A percentile compares a stretch with the other conserved stretches of the same genome.
Conservation (phyloP, 768 basidiomycete species). For the Agaricus bisporus region DNA sequence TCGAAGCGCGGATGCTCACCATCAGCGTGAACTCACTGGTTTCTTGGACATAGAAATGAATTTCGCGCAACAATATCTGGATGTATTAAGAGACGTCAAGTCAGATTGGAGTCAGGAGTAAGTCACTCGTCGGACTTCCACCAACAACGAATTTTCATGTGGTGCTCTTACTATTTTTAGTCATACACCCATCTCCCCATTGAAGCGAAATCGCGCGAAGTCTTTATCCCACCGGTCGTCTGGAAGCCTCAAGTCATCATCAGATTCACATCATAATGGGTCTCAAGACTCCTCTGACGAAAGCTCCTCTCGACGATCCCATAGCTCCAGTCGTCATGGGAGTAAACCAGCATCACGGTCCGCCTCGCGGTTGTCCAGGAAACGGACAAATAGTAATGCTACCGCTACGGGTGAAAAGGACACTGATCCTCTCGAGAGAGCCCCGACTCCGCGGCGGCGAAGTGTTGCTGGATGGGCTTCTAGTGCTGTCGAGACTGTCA, state of each 20-base stretch:
- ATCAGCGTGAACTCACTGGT: slow-evolving; percentile 62
- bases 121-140: slow-evolving; percentile 15
- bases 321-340: slow-evolving; percentile 22
- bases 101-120: slow-evolving; percentile 64
- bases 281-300: slow-evolving; percentile 30
- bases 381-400: slow-evolving; percentile 53
- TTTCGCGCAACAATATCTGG: slow-evolving; percentile 67
- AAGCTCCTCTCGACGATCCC: slow-evolving; percentile 17
- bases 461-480: slow-evolving; percentile 63
- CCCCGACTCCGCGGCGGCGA: slow-evolving; percentile 26
- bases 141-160: neutral
- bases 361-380: slow-evolving; percentile 54
- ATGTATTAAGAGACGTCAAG: slow-evolving; percentile 67
- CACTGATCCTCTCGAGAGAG: slow-evolving; percentile 27
- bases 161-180: neutral
- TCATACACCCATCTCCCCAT: neutral
- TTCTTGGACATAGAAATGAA: slow-evolving; percentile 72
- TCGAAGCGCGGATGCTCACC: slow-evolving; percentile 70
- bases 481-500: slow-evolving; percentile 55
- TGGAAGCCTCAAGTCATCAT: neutral
- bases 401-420: slow-evolving; percentile 22
- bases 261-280: slow-evolving; percentile 13
- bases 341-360: slow-evolving; percentile 45
- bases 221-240: slow-evolving; percentile 2
- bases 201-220: neutral